Conservation (phyloP, 2,329 filamentous ascomycete species). For the Knufia petricola region DNA sequence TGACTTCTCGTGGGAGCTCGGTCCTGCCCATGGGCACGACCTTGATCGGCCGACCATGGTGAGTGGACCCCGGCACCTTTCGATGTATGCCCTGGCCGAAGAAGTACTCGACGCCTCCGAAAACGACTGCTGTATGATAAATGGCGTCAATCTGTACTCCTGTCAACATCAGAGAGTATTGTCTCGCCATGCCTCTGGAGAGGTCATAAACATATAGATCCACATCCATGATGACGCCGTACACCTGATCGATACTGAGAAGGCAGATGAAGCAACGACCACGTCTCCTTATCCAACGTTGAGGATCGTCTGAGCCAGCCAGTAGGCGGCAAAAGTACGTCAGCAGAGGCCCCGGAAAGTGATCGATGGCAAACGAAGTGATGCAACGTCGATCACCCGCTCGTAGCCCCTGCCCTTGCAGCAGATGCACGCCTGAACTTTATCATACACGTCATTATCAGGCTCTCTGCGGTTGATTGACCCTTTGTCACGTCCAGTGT, state of each 20-base stretch:
- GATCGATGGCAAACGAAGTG: conserved; percentile 2
- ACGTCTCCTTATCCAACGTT: neutral
- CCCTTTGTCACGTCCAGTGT: too few species aligned
- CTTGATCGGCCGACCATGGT: conserved; percentile 77
- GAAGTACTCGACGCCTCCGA: conserved; percentile 78
- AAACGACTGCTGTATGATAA: conserved; percentile 85
- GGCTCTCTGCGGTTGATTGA: neutral
- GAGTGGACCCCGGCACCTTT: conserved; percentile 69
- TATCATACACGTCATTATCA: neutral
- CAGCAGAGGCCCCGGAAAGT: conserved; percentile 1
- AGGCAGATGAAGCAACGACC: neutral
- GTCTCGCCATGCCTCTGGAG: conserved; percentile 48
- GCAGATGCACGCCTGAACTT: neutral
- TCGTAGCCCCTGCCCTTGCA: neutral
- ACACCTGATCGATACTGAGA: neutral
- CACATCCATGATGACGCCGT: conserved; percentile 52
- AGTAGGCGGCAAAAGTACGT: conserved; percentile 7
- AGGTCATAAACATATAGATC: conserved; percentile 71
- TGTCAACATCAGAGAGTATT: conserved; percentile 51
- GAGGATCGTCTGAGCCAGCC: neutral
- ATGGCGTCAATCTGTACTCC: conserved; percentile 76
- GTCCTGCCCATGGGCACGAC: conserved; percentile 65
- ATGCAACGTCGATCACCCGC: neutral
- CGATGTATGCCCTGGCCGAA: conserved; percentile 82
- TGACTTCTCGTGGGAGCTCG: conserved; percentile 66